Evolutionary conservation across 176 grass and related monocot genomes (phyloP).

Genomic region (Hordeum marinum): DNA sequence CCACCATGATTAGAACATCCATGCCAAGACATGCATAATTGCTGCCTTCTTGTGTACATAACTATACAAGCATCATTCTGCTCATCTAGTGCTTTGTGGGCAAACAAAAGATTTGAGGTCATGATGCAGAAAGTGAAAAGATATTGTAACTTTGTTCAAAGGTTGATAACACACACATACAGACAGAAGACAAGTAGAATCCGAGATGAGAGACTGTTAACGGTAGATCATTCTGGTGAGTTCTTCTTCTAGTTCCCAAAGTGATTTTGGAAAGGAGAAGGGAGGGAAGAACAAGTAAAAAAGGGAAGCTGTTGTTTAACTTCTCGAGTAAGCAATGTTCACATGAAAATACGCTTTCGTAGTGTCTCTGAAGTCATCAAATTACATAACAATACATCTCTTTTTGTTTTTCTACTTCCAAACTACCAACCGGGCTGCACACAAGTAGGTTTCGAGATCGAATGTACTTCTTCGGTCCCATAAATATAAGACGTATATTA

Average conservation of each 20-base stretch:
- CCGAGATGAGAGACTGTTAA: neutral
- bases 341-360: neutral
- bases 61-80: slow-evolving; percentile 6
- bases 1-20: neutral
- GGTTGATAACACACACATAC: neutral
- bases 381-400: too few relatives aligned
- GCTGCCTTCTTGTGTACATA: slow-evolving; percentile 11
- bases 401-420: too few relatives aligned
- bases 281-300: neutral
- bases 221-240: neutral
- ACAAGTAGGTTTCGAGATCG: too few relatives aligned
- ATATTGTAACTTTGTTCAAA: slow-evolving; percentile 24
- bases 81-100: slow-evolving; percentile 10
- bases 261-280: slow-evolving; percentile 1
- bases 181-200: slow-evolving; percentile 13
- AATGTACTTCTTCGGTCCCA: too few relatives aligned
- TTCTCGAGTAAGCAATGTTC: neutral
- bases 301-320: neutral
- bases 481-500: too few relatives aligned
- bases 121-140: neutral
- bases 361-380: neutral
- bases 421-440: too few relatives aligned
- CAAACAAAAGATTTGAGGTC: neutral
- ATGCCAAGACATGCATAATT: neutral
- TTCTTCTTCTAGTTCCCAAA: slow-evolving; percentile 7